Base-by-base conservation (phyloP, 208 protist genomes). In the Acanthamoeba triangularis region DNA sequence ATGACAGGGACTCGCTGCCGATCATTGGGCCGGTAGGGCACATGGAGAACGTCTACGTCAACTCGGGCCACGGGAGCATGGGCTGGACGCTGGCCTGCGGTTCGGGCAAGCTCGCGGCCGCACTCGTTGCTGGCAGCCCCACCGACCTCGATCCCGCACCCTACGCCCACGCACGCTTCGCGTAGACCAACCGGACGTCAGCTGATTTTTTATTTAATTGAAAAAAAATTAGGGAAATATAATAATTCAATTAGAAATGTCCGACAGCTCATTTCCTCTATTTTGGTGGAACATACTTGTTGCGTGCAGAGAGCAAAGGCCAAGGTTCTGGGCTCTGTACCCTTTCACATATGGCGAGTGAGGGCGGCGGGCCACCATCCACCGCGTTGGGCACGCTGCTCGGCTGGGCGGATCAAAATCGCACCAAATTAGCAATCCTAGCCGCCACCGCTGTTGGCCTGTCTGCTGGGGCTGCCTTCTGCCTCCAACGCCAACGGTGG, bases 81-180 rank as follows among this genome's bases (percentile, higher is more conserved):
- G 90, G 90, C 8, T 94, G 90, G 90, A 94, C 90, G 2, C 90
- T 94, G 37, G 35, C 63, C 90, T 94, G 90, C 33, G 90, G 90
- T 11, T 94, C 90, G 3, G 90, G 47, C 16, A 94, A 80, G 67
- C 90, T 94, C 8, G 76, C 44, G 13, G 41, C 76, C 23, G 13
- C 76, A 16, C 13, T 84, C 28, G 44, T 84, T 8, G 76, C 76
- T 23, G 76, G n/a, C 49, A 52, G 7, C 7, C 49, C 37, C 37
- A 41, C 37, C 37, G 37, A 41, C 37, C 37, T 41, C 37, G 37
- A 41, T 41, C 37, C 37, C 37, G 3, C 37, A 41, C 37, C 37
- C 37, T 41, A 41, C 37, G 37, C 37, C 37, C 37, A 41, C 1
- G 37, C 37, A 41, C 37, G 37, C 37, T 41, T 41, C 11, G 7